Base-by-base conservation (phyloP, 78 protist species). In the Dictyostelium intermedium region DNA sequence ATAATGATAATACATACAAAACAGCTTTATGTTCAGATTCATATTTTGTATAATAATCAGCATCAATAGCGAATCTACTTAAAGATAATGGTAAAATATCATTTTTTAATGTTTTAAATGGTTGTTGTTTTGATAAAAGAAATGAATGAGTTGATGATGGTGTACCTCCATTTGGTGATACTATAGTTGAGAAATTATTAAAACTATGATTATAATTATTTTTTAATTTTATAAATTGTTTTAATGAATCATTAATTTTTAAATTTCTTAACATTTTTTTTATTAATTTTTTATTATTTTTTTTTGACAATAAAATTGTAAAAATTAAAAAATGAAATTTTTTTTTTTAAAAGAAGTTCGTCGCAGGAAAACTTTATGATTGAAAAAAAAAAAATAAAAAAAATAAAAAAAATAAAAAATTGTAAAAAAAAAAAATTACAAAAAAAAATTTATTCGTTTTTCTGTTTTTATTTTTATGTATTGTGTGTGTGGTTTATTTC, bases 1-100 rank as follows among this genome's bases (percentile, higher is more conserved):
- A 50, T 20, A 41, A 41, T 5, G 5, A 45, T 45, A 84, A 11
- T 11, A 84, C 72, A 72, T 85, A 85, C 92, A 87, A 78, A 13
- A 84, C 37, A 4, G 93, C 87, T 47, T 66, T 89, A 34, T 80
- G 86, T 32, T 89, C 82, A 1, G 79, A 50, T 32, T 89, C 93
- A 56, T 81, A 81, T 27, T 45, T 25, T 34, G 85, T 32, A 56
- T 56, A 56, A 56, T 81, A 7, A 81, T 81, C 85, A 56, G 74
- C 61, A 81, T 81, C 60, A 25, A 81, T 41, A 8, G 73, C 85
- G 9, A 56, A 56, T 32, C 35, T 81, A 27, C 84, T 79, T 14
- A 37, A 9, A 14, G 43, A 74, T 74, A 74, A 39, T 39, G 82
- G 82, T 37, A 39, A 39, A 14, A 23, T 39, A 10, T 18, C 4